Base-by-base conservation (phyloP, 1,284 basidiomycete genomes). In the Prillingera fragicola region DNA sequence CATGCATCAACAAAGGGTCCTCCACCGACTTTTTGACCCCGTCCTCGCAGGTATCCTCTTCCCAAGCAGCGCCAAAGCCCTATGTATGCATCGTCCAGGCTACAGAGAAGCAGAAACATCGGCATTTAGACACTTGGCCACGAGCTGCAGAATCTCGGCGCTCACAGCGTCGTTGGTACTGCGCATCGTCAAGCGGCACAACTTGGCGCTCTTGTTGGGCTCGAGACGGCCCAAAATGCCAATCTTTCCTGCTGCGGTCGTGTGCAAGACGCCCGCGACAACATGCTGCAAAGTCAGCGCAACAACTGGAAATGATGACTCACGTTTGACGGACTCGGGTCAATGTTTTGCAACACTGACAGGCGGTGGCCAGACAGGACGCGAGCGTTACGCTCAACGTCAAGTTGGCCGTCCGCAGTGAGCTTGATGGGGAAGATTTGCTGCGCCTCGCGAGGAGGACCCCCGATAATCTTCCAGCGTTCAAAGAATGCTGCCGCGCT, bases 401-500 rank as follows among this genome's bases (percentile, higher is more conserved):
- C 87, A 36, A 96, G 73, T 38, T 85, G 79, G 5, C 85, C 86
- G 3, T 73, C 67, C 8, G 73, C 74, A 28, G 80, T 79, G 22
- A 95, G 73, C 33, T 75, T 72, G 56, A 97, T 83, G 0, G 84
- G 80, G 72, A 96, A 95, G 50, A 98, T 80, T 49, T 74, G 73
- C 69, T 98, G 95, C 15, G 85, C 80, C 73, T 99, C 95, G 43
- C 91, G 79, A 19, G 91, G 90, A 22, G 92, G 78, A 70, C 90
- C 91, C 15, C 94, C 94, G 46, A 98, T 96, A 60, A 96, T 75
- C 70, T 90, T 90, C 95, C 95, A 99, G 42, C 95, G 78, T 70
- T 96, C 92, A 70, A 98, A 98, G 77, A 98, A 98, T 56, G 94
- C 87, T 0, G 78, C 74, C 48, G 80, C 76, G 13, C 80, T 82